Evolutionary conservation across 306 rosid species (phyloP).

Genomic region (Oxytropis ochrocephala): DNA sequence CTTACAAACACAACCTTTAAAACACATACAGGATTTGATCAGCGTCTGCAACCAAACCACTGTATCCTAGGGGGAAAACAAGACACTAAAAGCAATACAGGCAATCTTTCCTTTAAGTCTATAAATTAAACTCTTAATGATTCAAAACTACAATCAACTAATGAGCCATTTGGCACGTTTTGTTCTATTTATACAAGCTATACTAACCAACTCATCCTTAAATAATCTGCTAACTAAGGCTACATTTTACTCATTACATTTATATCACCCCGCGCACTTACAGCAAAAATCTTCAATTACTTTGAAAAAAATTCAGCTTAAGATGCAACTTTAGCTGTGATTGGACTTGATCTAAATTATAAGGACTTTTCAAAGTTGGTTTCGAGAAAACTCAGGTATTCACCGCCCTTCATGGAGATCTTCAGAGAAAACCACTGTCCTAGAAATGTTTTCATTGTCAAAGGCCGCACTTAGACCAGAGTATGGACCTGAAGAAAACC

Average conservation of each 20-base stretch:
- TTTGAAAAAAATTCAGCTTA: conserved; percentile 15
- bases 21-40: too few species aligned
- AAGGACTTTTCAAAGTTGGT: conserved; percentile 8
- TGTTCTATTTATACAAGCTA: conserved; percentile 16
- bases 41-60: too few species aligned
- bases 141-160: neutral
- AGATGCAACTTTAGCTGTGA: conserved; percentile 17
- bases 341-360: conserved; percentile 3
- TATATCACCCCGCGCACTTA: conserved; percentile 3
- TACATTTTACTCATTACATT: neutral
- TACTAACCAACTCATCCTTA: neutral
- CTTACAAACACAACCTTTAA: too few species aligned
- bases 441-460: conserved; percentile 70
- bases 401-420: conserved; percentile 98
- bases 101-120: neutral
- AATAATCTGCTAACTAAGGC: neutral
- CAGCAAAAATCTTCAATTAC: conserved; percentile 29
- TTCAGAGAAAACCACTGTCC: conserved; percentile 86
- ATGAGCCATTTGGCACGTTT: neutral
- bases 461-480: conserved; percentile 73
- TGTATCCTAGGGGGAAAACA: neutral
- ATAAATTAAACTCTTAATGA: conserved; percentile 5
- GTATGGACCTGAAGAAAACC: conserved; percentile 90
- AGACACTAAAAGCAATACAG: neutral
- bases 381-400: too few species aligned